Percentiles rank a stretch among this genome's conserved stretches.
phyloP scores from a whole-genome alignment of 306 rosid genomes.

The Vachellia pachyceras region DNA sequence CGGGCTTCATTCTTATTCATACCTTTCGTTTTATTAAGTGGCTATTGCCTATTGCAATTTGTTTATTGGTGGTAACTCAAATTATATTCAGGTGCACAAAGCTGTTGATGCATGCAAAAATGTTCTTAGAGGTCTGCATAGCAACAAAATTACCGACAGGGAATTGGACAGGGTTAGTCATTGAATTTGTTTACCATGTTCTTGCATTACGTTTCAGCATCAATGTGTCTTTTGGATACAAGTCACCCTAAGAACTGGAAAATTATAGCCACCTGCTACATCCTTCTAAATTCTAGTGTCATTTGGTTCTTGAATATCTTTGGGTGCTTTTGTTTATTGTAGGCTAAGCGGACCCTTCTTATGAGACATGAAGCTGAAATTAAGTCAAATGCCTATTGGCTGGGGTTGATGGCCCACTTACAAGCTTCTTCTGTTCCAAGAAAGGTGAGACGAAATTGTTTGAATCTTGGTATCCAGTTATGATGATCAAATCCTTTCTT shows the following conservation, averaged over 20 bases:
- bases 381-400: conserved; percentile 95
- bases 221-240: neutral
- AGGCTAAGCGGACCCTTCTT: conserved; percentile 94
- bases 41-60: conserved; percentile 31
- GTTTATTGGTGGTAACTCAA: conserved; percentile 34
- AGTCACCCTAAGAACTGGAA: conserved; percentile 17
- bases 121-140: conserved; percentile 91
- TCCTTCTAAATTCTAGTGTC: conserved; percentile 32
- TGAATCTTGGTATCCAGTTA: conserved; percentile 24
- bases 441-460: conserved; percentile 68
- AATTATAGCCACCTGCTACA: neutral
- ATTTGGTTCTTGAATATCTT: conserved; percentile 23
- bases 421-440: conserved; percentile 96
- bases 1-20: conserved; percentile 24
- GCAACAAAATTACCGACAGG: conserved; percentile 88
- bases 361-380: conserved; percentile 99
- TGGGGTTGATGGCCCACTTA: conserved; percentile 92
- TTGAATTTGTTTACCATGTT: conserved; percentile 24
- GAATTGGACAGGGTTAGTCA: conserved; percentile 95
- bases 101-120: conserved; percentile 98
- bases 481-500: neutral
- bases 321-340: conserved; percentile 36
- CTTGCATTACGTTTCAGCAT: conserved; percentile 27
- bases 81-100: conserved; percentile 77
- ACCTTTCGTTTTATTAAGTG: neutral